Base-by-base conservation (phyloP, 192 early-diverging fungal species). In the Coemansia sp. region DNA sequence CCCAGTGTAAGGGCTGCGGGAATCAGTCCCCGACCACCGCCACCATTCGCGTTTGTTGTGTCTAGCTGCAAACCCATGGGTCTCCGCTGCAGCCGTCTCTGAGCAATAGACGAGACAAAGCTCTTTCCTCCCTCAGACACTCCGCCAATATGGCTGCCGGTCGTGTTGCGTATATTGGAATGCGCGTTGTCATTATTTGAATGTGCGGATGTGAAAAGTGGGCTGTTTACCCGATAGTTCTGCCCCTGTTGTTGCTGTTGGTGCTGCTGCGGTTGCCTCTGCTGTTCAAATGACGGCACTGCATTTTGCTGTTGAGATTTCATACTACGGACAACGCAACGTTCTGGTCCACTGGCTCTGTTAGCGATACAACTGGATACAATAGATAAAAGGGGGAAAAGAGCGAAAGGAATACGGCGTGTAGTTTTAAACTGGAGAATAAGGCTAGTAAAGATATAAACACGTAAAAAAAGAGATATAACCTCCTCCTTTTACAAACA, bases 21-120 rank as follows among this genome's bases (percentile, higher is more conserved):
- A 26, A 10, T 16, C 16, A 38, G 13, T 12, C 56, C 19, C 45
- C 66, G 41, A n/a, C 54, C 37, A n/a, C 56, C 19, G 57, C 65
- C 49, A 16, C 54, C 37, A 8, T 15, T 64, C 12, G 39, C 58
- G 19, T 59, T 64, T 11, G 32, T 32, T 32, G 65, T 71, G 48
- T 72, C 70, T 32, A 81, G 66, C 38, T 74, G 69, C 67, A 79
- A 41, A 7, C 72, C 77, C 72, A 69, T 67, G 48, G 78, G 78
- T 53, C 74, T 68, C 13, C 67, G 48, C 70, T 75, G 77, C 42
- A 75, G 16, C 53, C 78, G 65, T 3, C 78, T 63, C 73, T 81
- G 78, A 11, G 78, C 78, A 32, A 81, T 72, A 9, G 72, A 72
- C 13, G 70, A 62, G 3, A 64, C 63, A 39, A 57, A 56, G 12